Conservation (phyloP, 495 filamentous ascomycete species). For the Pyronema domesticum region DNA sequence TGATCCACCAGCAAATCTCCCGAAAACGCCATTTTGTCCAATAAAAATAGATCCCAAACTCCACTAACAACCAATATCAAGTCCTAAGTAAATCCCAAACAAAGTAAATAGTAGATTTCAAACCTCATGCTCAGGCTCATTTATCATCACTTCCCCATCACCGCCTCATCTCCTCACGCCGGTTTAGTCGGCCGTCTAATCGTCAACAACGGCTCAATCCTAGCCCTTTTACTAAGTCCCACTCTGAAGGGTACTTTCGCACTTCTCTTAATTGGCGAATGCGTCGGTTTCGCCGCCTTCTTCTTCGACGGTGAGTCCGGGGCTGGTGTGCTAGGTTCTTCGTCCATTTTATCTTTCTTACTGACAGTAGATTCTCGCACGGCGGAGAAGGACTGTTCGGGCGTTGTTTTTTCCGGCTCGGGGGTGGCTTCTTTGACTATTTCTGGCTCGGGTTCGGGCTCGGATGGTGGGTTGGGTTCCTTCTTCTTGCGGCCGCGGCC, state of each 20-base stretch:
- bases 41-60: too few species aligned
- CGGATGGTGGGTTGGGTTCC: not conserved
- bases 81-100: too few species aligned
- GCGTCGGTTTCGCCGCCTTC: not conserved
- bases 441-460: not conserved
- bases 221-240: not conserved
- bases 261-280: not conserved
- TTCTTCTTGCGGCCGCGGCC: not conserved
- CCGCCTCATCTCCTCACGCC: too few species aligned
- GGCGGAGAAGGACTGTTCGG: not conserved
- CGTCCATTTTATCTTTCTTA: not conserved
- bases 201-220: conserved; percentile 3
- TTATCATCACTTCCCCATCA: too few species aligned
- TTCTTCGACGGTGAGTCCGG: not conserved
- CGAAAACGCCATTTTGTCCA: too few species aligned
- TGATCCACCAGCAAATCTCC: too few species aligned
- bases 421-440: not conserved
- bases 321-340: not conserved
- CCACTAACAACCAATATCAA: too few species aligned
- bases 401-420: not conserved
- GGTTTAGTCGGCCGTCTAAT: too few species aligned
- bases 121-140: too few species aligned
- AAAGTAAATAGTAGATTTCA: too few species aligned
- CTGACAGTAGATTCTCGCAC: not conserved
- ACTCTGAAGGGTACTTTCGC: not conserved